Evolutionary conservation across 495 filamentous ascomycete species (phyloP), one percentile per base, ranked within the genome.

Genomic region (Xylaria castorea): DNA sequence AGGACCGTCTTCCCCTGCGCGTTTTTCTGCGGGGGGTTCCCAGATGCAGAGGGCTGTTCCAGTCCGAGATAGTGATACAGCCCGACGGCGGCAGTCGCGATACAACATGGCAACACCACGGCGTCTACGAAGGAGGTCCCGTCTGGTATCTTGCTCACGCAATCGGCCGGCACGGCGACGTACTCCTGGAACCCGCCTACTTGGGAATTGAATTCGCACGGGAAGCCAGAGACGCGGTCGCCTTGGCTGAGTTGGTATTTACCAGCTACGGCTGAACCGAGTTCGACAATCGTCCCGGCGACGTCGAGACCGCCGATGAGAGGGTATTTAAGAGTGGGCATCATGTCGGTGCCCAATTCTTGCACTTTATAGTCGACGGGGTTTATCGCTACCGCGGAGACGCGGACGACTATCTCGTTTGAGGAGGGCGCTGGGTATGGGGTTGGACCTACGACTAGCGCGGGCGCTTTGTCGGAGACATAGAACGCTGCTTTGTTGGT

Each of bases 231-330:
- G 6, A 87, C 83, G 16, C 84, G 80, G 70, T 88, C 86, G 18
- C 87, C 86, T 0, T 66, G 20, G 50, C 84, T 82, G 81, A 89
- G 86, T 0, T 74, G 7, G 5, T 22, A 11, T 16, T 55, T 55
- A 2, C 4, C 71, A 42, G 75, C 83, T 3, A 87, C 86, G 16
- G 46, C 77, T 1, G 74, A 64, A 20, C 89, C 89, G 40, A 88
- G 81, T 34, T 79, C 82, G 12, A 76, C 80, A 12, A 91, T 81
- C 3, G 81, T 82, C 27, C 91, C 91, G 1, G 86, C 82, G 30
- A 88, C 77, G 73, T 91, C 91, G 64, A 70, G 71, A 40, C 89
- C 88, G 5, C 87, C 77, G 27, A 87, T 75, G 14, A 75, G 74
- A 0, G 88, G 88, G 58, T 85, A 88, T 3, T 71, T 38, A 8